phyloP scores from a whole-genome alignment of 202 grass and related monocot genomes.

The Eragrostis tef region DNA sequence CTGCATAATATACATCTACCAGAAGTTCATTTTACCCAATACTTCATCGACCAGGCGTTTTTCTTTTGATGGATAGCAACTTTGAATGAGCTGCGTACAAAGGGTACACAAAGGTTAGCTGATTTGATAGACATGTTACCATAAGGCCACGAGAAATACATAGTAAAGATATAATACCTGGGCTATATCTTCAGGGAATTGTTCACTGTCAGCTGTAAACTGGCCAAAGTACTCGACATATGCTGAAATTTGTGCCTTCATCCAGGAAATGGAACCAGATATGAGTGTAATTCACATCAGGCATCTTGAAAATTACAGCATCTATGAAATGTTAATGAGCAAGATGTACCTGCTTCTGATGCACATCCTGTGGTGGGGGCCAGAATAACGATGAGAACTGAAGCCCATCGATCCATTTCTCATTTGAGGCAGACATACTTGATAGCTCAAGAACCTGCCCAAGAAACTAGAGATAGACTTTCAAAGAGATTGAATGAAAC shows the following conservation, averaged over 20 bases:
- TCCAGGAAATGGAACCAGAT: conserved; percentile 19
- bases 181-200: conserved; percentile 94
- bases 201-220: conserved; percentile 85
- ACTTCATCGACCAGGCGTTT: conserved; percentile 93
- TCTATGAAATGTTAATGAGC: conserved; percentile 7
- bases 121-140: conserved; percentile 3
- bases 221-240: conserved; percentile 99
- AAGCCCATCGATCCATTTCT: conserved; percentile 86
- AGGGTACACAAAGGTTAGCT: neutral
- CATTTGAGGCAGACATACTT: conserved; percentile 77
- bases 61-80: conserved; percentile 90
- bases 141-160: neutral
- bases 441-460: conserved; percentile 56
- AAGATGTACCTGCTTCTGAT: conserved; percentile 74
- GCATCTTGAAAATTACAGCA: conserved; percentile 3
- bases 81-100: conserved; percentile 83
- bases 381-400: conserved; percentile 87
- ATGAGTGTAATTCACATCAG: conserved; percentile 16
- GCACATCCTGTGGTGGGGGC: conserved; percentile 73
- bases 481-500: conserved; percentile 45
- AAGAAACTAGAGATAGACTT: conserved; percentile 53
- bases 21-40: conserved; percentile 75
- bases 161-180: conserved; percentile 66
- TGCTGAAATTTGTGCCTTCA: conserved; percentile 89
- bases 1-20: neutral